Evolutionary conservation across 1,284 basidiomycete genomes (phyloP).

Genomic region (Pseudomicrostroma phylloplanum): DNA sequence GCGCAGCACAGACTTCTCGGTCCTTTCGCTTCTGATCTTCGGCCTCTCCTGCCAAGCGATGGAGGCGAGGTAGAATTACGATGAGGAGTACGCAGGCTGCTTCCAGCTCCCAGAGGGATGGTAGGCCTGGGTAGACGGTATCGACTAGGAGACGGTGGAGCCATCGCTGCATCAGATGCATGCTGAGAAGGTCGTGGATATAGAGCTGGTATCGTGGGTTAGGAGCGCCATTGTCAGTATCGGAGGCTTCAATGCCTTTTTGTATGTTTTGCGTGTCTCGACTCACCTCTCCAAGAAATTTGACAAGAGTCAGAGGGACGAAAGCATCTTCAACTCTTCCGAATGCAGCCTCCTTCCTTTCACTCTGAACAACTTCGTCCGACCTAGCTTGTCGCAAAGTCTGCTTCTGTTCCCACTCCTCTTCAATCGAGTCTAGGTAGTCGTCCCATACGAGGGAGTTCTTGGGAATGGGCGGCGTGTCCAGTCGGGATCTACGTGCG

Average conservation of each 20-base stretch:
- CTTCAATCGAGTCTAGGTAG: no score
- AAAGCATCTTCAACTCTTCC: conserved; percentile 14
- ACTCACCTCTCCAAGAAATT: conserved; percentile 15
- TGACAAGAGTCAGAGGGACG: conserved; percentile 8
- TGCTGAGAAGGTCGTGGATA: neutral
- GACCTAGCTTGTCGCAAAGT: no score
- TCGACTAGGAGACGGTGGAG: conserved; percentile 32
- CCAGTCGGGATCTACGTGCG: no score
- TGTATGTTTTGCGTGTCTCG: neutral
- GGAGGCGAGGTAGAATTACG: conserved; percentile 14
- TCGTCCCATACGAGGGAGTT: no score
- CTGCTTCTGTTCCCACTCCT: no score
- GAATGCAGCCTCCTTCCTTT: conserved; percentile 12
- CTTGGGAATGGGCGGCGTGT: no score
- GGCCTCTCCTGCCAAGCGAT: neutral
- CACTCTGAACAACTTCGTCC: neutral
- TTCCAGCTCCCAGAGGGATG: conserved; percentile 38
- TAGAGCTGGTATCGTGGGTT: conserved; percentile 16
- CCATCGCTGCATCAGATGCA: conserved; percentile 19
- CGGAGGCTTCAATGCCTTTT: neutral
- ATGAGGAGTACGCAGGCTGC: conserved; percentile 35
- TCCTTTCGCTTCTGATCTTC: no score
- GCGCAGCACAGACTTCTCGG: no score
- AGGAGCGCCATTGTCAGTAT: neutral
- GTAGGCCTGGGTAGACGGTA: conserved; percentile 29